Evolutionary conservation across 2,329 filamentous ascomycete genomes (phyloP), one percentile per base, ranked within the genome.

Genomic region (Fusarium udum): DNA sequence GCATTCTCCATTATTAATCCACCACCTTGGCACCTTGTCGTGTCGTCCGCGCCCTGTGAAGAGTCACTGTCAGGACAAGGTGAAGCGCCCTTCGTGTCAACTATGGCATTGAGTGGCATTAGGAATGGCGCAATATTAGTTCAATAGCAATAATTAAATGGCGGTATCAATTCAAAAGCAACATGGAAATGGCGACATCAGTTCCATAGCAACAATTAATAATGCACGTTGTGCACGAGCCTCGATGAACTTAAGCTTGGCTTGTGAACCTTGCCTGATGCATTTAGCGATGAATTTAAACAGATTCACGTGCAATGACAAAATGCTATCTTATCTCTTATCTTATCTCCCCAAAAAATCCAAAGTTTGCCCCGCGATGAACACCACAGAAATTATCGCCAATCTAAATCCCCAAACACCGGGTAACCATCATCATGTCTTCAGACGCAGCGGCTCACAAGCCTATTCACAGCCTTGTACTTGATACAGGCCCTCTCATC

Each of bases 401-500:
- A 73, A 69, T 69, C 57, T 48, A 24, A 66, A 58, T 57, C 70
- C 57, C 67, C 52, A 64, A 69, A 55, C 43, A 46, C 46, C n/a
- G 34, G 49, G 14, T 46, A 26, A 26, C 39, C 60, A 74, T 42
- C 57, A 67, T 34, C 73, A 79, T 79, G 77, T 76, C 75, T 64
- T 60, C 73, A 24, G 67, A 67, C 60, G 67, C 71, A 46, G 56
- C 74, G 22, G 48, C 75, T 36, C 62, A 68, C 43, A 97, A 95
- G 80, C 88, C 92, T 1, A 90, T 97, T 56, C 91, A 97, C 84
- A 92, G 92, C 61, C 90, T 98, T 58, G 89, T 98, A 34, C 88
- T 99, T 75, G 96, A 99, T 80, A 93, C 96, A 7, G 95, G 95
- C 32, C 95, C 95, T 13, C 91, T 99, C 69, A 95, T 99, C 82